Conservation (phyloP, 441 rosid genomes). For the Euphorbia celastroides region DNA sequence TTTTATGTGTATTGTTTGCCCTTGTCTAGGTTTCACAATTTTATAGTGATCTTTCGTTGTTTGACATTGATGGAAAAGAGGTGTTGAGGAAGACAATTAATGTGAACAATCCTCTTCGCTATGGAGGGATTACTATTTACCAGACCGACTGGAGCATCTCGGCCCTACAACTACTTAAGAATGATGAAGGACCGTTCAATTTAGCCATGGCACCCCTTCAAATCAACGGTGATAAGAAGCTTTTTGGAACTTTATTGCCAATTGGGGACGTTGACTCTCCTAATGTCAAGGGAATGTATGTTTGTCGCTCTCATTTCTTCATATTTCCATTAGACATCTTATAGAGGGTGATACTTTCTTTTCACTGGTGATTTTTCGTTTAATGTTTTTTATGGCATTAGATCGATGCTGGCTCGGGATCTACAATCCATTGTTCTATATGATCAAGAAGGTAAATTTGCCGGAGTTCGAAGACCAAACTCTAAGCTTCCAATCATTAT, state of each 20-base stretch:
- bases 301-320: constrained; percentile 1
- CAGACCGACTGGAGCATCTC: constrained; percentile 98
- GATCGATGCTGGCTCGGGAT: constrained; percentile 98
- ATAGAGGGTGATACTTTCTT: no score
- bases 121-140: constrained; percentile 79
- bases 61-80: constrained; percentile 69
- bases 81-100: constrained; percentile 76
- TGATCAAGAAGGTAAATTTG: constrained; percentile 83
- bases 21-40: constrained; percentile 70
- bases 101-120: constrained; percentile 84
- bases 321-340: background rate
- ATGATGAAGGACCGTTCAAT: constrained; percentile 87
- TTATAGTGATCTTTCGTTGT: constrained; percentile 73
- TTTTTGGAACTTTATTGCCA: constrained; percentile 86
- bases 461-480: constrained; percentile 82
- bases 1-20: constrained; percentile 7
- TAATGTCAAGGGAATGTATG: constrained; percentile 85
- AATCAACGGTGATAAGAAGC: constrained; percentile 89
- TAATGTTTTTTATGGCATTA: constrained; percentile 18
- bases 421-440: constrained; percentile 78
- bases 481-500: constrained; percentile 88
- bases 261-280: constrained; percentile 62
- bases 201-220: constrained; percentile 90
- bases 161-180: constrained; percentile 66
- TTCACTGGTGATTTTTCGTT: no score